Percentiles rank a stretch among this genome's conserved stretches.
These are phyloP conservation scores for Ogataea zsoltii DNA, from an alignment of 805 yeast species.

Conservation along the genomic window DNA sequence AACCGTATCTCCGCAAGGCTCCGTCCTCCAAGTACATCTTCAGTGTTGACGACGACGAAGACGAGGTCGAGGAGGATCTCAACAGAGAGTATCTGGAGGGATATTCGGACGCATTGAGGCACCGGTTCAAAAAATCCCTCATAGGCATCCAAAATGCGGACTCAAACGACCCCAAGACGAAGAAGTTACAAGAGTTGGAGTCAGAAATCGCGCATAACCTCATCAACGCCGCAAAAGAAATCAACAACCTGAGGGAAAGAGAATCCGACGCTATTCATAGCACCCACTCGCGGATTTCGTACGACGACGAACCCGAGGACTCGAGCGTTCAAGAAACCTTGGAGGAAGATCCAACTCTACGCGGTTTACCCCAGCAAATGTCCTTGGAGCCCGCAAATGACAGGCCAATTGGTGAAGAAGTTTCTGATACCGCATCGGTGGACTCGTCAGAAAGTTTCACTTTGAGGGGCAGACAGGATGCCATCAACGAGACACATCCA, in stretches of 20 bases:
- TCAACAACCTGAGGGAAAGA: constrained; percentile 29
- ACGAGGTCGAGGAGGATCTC: constrained; percentile 64
- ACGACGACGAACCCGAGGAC: constrained; percentile 17
- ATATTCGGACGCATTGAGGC: constrained; percentile 65
- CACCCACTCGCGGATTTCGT: constrained; percentile 13
- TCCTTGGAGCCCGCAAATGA: constrained; percentile 9
- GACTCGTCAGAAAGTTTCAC: constrained; percentile 80
- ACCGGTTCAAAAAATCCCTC: constrained; percentile 37
- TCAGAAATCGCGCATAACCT: constrained; percentile 28
- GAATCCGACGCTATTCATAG: constrained; percentile 30
- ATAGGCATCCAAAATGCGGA: constrained; percentile 3
- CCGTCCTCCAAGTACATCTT: constrained; percentile 46
- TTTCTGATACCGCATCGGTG: constrained; percentile 37
- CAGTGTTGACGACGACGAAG: constrained; percentile 81
- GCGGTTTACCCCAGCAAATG: constrained; percentile 11
- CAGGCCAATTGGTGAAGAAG: constrained; percentile 23
- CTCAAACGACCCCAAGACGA: constrained; percentile 9
- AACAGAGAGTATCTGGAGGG: constrained; percentile 70
- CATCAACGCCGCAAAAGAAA: constrained; percentile 25
- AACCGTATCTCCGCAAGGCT: constrained; percentile 28
- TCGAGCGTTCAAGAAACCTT: constrained; percentile 10
- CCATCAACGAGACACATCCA: constrained; percentile 95
- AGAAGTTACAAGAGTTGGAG: constrained; percentile 29
- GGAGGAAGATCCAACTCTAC: constrained; percentile 16
- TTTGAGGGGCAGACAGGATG: constrained; percentile 88